Base-by-base conservation (phyloP, 805 yeast genomes). In the Priceomyces medius region DNA sequence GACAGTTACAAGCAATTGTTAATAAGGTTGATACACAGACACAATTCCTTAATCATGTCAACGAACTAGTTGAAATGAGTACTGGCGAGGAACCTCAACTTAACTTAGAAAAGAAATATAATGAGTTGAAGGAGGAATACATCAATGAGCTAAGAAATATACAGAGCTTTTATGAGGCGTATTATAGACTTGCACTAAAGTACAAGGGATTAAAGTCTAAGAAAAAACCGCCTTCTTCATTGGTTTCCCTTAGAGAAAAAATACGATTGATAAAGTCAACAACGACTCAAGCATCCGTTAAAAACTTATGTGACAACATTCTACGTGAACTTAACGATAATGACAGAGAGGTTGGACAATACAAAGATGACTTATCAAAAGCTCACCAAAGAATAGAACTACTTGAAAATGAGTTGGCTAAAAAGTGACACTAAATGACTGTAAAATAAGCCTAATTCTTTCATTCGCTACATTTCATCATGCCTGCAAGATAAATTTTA, bases 151-250 rank as follows among this genome's bases (percentile, higher is more conserved):
- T 64, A 20, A 48, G 46, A 19, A 56, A 50, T 17, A 54, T 58
- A 14, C 59, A 57, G 43, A 41, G 41, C 3, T 56, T 67, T 37
- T 64, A 63, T 43, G 50, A 61, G 35, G 59, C 62, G 7, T 68
- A 66, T 45, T 49, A 59, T 27, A 53, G 51, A 43, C 46, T 67
- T 13, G 55, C 59, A 20, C 38, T 54, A 26, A 63, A 63, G 42
- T 64, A 66, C 41, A 47, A 57, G 12, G 46, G 46, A 13, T 44
- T 61, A 35, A 55, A 49, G 36, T 35, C 45, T n/a, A 35, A 39
- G 16, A 42, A 34, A n/a, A 51, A 45, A 35, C 32, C 40, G 13
- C 16, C 43, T n/a, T 26, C 34, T n/a, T 34, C 37, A 3, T 16
- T 21, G 5, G 27, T 44, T 9, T 18, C 42, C 3, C 31, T 53